These are phyloP conservation scores for Phytophthora fragariae DNA, from an alignment of 352 stramenopile genomes.

Conservation along the genomic window DNA sequence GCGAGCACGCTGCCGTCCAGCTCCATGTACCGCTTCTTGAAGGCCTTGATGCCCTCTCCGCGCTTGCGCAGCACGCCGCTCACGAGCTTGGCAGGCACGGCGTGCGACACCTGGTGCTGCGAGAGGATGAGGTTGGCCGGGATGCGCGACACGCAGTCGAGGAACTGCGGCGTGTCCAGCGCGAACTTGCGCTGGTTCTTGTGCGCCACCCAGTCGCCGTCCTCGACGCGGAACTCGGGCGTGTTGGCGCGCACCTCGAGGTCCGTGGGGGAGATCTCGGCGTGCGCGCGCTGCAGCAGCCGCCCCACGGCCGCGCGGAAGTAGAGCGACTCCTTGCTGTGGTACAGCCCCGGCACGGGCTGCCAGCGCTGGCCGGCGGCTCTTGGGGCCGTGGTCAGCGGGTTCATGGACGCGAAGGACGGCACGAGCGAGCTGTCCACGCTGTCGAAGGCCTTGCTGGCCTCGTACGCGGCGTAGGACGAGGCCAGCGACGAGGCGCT, in stretches of 20 bases:
- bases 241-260: slow-evolving; percentile 86
- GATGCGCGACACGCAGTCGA: slow-evolving; percentile 80
- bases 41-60: slow-evolving; percentile 74
- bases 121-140: slow-evolving; percentile 65
- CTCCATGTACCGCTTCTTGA: slow-evolving; percentile 87
- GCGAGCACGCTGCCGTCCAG: slow-evolving; percentile 66
- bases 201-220: slow-evolving; percentile 86
- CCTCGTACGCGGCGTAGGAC: slow-evolving; percentile 39
- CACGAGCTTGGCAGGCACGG: slow-evolving; percentile 47
- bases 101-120: slow-evolving; percentile 41
- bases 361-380: slow-evolving; percentile 64
- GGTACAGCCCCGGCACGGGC: slow-evolving; percentile 71
- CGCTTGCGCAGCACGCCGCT: slow-evolving; percentile 74
- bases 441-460: slow-evolving; percentile 33
- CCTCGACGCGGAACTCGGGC: slow-evolving; percentile 81
- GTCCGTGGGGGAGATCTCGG: slow-evolving; percentile 75
- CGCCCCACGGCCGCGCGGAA: slow-evolving; percentile 70
- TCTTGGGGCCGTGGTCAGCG: slow-evolving; percentile 50
- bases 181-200: slow-evolving; percentile 67
- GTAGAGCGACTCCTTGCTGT: slow-evolving; percentile 87
- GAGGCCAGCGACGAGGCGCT: slow-evolving; percentile 27
- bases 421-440: slow-evolving; percentile 52
- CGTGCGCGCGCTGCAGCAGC: slow-evolving; percentile 72
- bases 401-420: slow-evolving; percentile 74
- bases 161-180: slow-evolving; percentile 66